Base-by-base conservation (phyloP, 73 alveolate species). In the Paramecium tetraurelia region DNA sequence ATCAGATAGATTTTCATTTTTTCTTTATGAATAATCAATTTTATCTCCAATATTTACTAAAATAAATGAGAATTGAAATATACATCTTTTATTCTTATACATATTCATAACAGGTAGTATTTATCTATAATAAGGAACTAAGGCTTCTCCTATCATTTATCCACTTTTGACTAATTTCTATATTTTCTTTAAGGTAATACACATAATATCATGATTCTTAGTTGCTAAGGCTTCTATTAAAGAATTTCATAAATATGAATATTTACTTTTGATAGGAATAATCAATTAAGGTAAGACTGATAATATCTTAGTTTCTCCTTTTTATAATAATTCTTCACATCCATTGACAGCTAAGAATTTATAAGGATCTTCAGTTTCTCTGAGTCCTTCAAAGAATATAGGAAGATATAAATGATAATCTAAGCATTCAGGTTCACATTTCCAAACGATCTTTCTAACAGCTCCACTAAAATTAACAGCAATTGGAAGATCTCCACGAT, bases 61-160 rank as follows among this genome's bases (percentile, higher is more conserved):
- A 53, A n/a, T 63, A 92, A 92, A 16, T 72, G 86, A 92, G 38
- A 92, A 93, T 18, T 53, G 85, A 18, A n/a, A 1, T 85, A 87
- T 97, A 57, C 95, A 85, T 87, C 98, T 95, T 89, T 96, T 96
- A 94, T 97, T 97, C 86, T 97, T 98, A 90, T 96, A 95, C 89
- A 98, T 89, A 92, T 98, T 98, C 93, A 98, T 89, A 20, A 98
- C 95, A 40, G 99, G 99, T 71, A 98, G 86, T 41, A 98, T 96
- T 93, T 98, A 97, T 86, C 99, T 93, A 85, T 97, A 98, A 95
- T 98, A 98, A 27, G 99, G 99, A 5, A 98, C 99, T 33, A 98
- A 93, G 88, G 99, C 98, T 94, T 98, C 99, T 35, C 99, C 99
- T 22, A 98, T 96, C 92, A 96, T 92, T 69, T 96, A 98, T 9